These are phyloP conservation scores for Nemania sp. DNA, from an alignment of 2,329 filamentous ascomycete species.

Conservation along the genomic window DNA sequence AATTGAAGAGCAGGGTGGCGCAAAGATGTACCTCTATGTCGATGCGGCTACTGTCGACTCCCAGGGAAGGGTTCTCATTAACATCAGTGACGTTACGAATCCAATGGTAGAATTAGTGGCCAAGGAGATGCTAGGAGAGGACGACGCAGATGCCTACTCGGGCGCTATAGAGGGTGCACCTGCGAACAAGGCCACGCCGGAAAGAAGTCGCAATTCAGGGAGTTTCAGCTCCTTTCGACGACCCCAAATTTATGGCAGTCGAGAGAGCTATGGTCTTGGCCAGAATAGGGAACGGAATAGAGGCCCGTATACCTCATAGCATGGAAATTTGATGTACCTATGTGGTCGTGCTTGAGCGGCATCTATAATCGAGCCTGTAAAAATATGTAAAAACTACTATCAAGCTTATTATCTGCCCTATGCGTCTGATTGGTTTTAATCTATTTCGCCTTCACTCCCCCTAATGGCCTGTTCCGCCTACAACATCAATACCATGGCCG, in stretches of 20 bases:
- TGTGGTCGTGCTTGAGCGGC: not conserved
- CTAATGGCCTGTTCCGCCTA: too few species aligned
- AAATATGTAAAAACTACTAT: not conserved
- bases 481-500: too few species aligned
- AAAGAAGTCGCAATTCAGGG: constrained; percentile 10
- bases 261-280: constrained; percentile 44
- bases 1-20: constrained; percentile 52
- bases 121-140: constrained; percentile 48
- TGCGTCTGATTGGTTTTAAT: too few species aligned
- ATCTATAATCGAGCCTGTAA: constrained; percentile 22
- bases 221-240: not conserved
- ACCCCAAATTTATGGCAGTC: constrained; percentile 37
- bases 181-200: too few species aligned
- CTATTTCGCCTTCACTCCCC: too few species aligned
- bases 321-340: not conserved
- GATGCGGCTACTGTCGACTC: constrained; percentile 55
- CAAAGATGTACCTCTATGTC: constrained; percentile 58
- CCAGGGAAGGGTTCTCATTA: constrained; percentile 52
- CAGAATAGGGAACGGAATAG: not conserved
- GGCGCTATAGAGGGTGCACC: constrained; percentile 4
- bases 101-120: constrained; percentile 48
- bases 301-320: not conserved
- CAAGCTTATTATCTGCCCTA: too few species aligned
- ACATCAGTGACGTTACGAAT: constrained; percentile 43
- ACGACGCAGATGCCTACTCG: constrained; percentile 34